phyloP scores from a whole-genome alignment of 2,329 filamentous ascomycete species.

The Claviceps humidiphila region DNA sequence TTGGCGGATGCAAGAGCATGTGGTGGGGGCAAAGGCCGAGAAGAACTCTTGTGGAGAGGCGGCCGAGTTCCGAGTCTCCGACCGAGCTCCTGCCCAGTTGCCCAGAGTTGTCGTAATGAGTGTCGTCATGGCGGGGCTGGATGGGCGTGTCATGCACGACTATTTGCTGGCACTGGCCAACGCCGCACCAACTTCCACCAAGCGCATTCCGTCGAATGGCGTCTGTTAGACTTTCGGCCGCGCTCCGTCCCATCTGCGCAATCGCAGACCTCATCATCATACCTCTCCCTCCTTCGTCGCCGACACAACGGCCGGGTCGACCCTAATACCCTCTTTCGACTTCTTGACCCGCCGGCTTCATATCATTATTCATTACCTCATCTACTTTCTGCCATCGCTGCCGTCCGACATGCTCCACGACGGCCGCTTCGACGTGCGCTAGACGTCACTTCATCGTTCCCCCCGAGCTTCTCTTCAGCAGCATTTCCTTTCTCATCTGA shows the following conservation, averaged over 20 bases:
- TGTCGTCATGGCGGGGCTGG: slow-evolving; percentile 3
- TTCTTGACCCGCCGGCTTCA: background rate
- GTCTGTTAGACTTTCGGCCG: background rate
- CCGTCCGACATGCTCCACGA: slow-evolving; percentile 5
- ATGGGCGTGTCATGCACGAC: background rate
- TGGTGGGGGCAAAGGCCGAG: no score
- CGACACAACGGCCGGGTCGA: background rate
- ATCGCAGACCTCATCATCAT: background rate
- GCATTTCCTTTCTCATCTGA: slow-evolving; percentile 3
- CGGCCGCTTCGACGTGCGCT: slow-evolving; percentile 4
- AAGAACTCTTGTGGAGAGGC: background rate
- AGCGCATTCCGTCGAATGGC: background rate
- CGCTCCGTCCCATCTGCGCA: background rate
- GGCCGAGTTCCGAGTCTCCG: background rate
- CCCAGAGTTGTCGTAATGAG: background rate
- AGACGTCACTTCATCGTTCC: background rate
- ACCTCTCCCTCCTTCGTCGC: background rate
- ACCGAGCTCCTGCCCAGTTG: no score
- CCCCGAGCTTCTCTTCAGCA: slow-evolving; percentile 8
- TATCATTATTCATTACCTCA: background rate
- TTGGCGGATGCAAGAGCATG: no score
- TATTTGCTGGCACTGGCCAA: background rate
- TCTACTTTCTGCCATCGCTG: background rate
- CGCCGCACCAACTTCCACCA: no score
- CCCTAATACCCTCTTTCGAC: background rate